Conservation (phyloP, 2,329 filamentous ascomycete genomes). For the Colletotrichum musae region DNA sequence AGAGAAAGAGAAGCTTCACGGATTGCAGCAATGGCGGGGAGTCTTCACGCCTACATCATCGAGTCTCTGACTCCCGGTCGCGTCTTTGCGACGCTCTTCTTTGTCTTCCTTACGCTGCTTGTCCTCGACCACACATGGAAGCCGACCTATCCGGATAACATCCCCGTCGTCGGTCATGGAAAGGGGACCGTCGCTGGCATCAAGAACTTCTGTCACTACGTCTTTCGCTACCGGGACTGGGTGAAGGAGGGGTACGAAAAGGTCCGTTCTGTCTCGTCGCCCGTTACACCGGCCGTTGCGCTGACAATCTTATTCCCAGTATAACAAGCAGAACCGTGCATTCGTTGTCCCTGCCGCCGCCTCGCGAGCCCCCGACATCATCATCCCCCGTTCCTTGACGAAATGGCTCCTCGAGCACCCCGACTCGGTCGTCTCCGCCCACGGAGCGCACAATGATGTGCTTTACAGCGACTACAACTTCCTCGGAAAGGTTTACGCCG, state of each 20-base stretch:
- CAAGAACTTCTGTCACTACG: constrained; percentile 57
- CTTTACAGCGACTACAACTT: constrained; percentile 60
- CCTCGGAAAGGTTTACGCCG: constrained; percentile 52
- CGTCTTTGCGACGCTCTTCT: constrained; percentile 45
- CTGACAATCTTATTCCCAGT: constrained; percentile 46
- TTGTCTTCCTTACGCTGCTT: constrained; percentile 56
- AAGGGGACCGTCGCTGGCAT: constrained; percentile 53
- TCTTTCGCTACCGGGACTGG: constrained; percentile 56
- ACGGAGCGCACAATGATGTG: constrained; percentile 57
- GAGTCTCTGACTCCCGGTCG: constrained; percentile 50
- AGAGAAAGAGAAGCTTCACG: too few relatives aligned
- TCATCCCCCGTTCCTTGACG: constrained; percentile 60
- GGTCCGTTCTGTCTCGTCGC: constrained; percentile 44
- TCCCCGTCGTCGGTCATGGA: constrained; percentile 59
- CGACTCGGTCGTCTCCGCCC: constrained; percentile 58
- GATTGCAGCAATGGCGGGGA: constrained; percentile 23
- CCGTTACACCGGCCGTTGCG: not conserved
- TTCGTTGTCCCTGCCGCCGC: constrained; percentile 60
- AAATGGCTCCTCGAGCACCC: constrained; percentile 64
- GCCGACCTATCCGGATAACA: constrained; percentile 55
- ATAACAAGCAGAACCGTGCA: constrained; percentile 56
- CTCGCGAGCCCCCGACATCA: constrained; percentile 58
- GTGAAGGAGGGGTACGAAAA: constrained; percentile 59
- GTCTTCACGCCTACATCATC: constrained; percentile 46
- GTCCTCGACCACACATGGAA: constrained; percentile 56